These are phyloP conservation scores for Chloropicon primus DNA, from an alignment of 139 green algal genomes.

Conservation along the genomic window DNA sequence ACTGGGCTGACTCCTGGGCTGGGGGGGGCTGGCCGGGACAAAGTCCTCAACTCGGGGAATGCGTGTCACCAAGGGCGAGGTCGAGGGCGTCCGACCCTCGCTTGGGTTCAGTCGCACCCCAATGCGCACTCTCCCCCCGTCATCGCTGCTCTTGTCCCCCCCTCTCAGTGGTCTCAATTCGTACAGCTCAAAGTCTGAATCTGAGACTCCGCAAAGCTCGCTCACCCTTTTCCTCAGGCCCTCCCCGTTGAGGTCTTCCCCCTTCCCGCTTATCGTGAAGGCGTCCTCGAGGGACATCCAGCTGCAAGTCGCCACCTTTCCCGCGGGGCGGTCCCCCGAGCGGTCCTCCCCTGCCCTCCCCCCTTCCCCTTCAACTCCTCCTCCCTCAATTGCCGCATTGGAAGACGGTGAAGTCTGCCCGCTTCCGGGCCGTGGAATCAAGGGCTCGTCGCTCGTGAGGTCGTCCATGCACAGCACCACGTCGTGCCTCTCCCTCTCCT, in stretches of 20 bases:
- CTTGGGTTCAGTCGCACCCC: background rate
- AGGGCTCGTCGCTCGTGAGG: background rate
- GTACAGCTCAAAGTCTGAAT: background rate
- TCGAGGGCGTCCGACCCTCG: no score
- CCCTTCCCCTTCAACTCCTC: no score
- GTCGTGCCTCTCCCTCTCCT: background rate
- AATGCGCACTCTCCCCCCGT: background rate
- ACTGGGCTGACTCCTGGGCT: no score
- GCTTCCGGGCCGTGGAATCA: no score
- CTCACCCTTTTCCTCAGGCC: background rate
- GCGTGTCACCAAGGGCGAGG: no score
- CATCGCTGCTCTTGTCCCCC: background rate
- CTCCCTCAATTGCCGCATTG: no score
- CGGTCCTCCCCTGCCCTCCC: no score
- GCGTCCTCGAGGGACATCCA: background rate
- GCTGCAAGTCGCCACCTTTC: background rate
- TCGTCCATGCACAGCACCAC: background rate
- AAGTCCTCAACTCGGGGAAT: no score
- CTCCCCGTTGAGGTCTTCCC: background rate
- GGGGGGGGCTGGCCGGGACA: no score
- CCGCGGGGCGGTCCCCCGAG: no score
- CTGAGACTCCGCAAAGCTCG: background rate
- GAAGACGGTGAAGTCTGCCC: no score
- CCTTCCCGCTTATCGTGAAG: background rate
- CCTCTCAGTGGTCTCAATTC: background rate